A percentile compares a stretch with the other conserved stretches of the same genome.
Conservation (phyloP, 2,329 filamentous ascomycete species). For the Fusarium sp. region DNA sequence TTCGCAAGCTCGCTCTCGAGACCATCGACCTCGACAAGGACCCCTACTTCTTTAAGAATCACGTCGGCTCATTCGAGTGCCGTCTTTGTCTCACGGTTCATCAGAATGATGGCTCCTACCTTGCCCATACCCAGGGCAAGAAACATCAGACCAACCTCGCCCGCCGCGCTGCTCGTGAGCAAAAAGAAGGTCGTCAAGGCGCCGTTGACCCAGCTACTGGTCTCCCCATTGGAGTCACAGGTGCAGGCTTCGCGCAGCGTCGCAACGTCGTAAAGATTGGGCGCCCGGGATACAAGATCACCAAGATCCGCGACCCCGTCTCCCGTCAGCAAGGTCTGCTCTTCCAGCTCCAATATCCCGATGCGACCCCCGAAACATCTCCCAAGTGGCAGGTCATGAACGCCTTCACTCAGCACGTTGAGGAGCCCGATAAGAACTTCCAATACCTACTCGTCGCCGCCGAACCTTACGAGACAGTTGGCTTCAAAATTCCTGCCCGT, state of each 20-base stretch:
- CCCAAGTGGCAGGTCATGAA: conserved; percentile 97
- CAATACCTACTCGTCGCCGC: conserved; percentile 96
- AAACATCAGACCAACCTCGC: conserved; percentile 99
- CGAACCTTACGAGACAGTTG: conserved; percentile 97
- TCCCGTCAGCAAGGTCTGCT: conserved; percentile 88
- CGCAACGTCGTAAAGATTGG: conserved; percentile 94
- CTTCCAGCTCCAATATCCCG: conserved; percentile 96
- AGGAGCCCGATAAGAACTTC: conserved; percentile 91
- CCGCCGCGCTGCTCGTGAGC: conserved; percentile 91
- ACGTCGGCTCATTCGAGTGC: conserved; percentile 97
- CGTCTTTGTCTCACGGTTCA: conserved; percentile 96
- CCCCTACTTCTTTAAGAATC: conserved; percentile 99
- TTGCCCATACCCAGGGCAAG: conserved; percentile 96
- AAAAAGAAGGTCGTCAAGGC: conserved; percentile 79
- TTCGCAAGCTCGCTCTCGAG: conserved; percentile 97
- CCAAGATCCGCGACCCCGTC: conserved; percentile 89
- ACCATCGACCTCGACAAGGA: conserved; percentile 99
- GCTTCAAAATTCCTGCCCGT: conserved; percentile 91
- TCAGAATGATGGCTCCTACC: conserved; percentile 98
- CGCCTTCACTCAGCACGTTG: conserved; percentile 93
- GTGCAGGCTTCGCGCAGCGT: conserved; percentile 72
- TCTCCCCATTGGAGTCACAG: conserved; percentile 75
- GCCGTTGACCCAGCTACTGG: conserved; percentile 73
- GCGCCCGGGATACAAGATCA: conserved; percentile 96
- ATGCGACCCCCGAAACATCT: conserved; percentile 77